phyloP scores from a whole-genome alignment of 2,329 filamentous ascomycete species.

The Fusarium illudens region DNA sequence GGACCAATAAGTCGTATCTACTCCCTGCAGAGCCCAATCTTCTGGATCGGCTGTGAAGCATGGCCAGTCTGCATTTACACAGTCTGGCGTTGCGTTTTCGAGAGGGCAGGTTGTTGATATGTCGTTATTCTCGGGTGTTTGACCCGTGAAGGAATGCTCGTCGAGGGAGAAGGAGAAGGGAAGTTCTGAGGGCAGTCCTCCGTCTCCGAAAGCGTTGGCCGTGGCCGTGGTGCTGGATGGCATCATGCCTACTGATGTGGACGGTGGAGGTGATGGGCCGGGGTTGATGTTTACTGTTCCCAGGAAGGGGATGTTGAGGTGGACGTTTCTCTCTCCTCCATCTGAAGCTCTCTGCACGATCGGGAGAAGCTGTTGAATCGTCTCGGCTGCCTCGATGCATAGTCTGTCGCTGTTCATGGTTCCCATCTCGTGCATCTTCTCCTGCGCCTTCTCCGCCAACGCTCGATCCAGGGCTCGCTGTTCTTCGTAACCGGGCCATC shows the following conservation, averaged over 20 bases:
- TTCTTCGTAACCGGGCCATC: constrained; percentile 39
- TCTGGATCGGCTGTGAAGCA: constrained; percentile 46
- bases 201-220: constrained; percentile 3
- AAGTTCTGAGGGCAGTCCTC: constrained; percentile 5
- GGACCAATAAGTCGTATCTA: constrained; percentile 50
- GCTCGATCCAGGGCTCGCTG: constrained; percentile 45
- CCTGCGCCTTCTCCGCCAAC: constrained; percentile 48
- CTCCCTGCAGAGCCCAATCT: constrained; percentile 53
- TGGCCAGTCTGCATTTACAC: constrained; percentile 35
- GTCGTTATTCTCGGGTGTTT: constrained; percentile 6
- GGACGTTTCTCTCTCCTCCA: constrained; percentile 40
- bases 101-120: constrained; percentile 13
- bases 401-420: constrained; percentile 52
- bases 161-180: constrained; percentile 18
- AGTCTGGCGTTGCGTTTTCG: constrained; percentile 2
- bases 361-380: constrained; percentile 54
- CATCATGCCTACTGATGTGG: constrained; percentile 17
- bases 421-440: constrained; percentile 52
- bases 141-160: not conserved
- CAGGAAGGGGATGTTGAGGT: constrained; percentile 56
- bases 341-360: constrained; percentile 47
- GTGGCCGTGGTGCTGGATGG: constrained; percentile 25
- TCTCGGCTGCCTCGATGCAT: constrained; percentile 52
- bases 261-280: constrained; percentile 23
- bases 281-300: constrained; percentile 56